These are phyloP conservation scores for Alloascoidea hylecoeti DNA, from an alignment of 805 yeast species.

Conservation along the genomic window DNA sequence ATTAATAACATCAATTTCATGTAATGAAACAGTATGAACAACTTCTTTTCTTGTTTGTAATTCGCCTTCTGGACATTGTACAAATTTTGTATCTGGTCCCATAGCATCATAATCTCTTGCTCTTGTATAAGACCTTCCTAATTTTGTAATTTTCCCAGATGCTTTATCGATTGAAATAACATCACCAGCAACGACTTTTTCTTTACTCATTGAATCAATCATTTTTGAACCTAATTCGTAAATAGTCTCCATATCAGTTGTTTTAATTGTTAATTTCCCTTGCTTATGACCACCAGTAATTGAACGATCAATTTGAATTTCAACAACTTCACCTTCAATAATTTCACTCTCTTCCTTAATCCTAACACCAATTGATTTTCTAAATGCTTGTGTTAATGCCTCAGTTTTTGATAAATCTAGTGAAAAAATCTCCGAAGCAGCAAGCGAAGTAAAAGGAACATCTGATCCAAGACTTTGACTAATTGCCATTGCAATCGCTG, in stretches of 20 bases:
- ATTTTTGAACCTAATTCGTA: slow-evolving; percentile 89
- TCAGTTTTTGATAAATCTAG: slow-evolving; percentile 92
- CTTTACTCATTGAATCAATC: slow-evolving; percentile 90
- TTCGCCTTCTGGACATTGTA: slow-evolving; percentile 98
- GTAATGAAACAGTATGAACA: slow-evolving; percentile 94
- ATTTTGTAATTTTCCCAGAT: slow-evolving; percentile 82
- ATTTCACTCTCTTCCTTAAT: slow-evolving; percentile 95
- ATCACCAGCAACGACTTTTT: slow-evolving; percentile 94
- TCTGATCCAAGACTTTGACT: slow-evolving; percentile 36
- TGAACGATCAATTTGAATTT: slow-evolving; percentile 85
- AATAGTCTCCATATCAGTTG: slow-evolving; percentile 97
- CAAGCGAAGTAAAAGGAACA: slow-evolving; percentile 91
- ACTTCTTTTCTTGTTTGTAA: slow-evolving; percentile 90
- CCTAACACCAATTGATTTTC: slow-evolving; percentile 89
- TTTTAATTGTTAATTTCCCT: slow-evolving; percentile 92
- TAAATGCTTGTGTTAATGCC: slow-evolving; percentile 89
- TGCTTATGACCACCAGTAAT: slow-evolving; percentile 97
- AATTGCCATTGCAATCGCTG: slow-evolving; percentile 92
- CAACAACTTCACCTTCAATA: slow-evolving; percentile 98
- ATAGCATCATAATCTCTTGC: slow-evolving; percentile 97
- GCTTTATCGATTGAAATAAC: slow-evolving; percentile 93
- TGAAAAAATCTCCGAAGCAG: slow-evolving; percentile 88
- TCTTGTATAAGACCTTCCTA: slow-evolving; percentile 92
- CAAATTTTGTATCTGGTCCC: slow-evolving; percentile 97
- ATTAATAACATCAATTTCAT: slow-evolving; percentile 95